These are phyloP conservation scores for Blastobotrys americana DNA, from an alignment of 805 yeast species.

Conservation along the genomic window DNA sequence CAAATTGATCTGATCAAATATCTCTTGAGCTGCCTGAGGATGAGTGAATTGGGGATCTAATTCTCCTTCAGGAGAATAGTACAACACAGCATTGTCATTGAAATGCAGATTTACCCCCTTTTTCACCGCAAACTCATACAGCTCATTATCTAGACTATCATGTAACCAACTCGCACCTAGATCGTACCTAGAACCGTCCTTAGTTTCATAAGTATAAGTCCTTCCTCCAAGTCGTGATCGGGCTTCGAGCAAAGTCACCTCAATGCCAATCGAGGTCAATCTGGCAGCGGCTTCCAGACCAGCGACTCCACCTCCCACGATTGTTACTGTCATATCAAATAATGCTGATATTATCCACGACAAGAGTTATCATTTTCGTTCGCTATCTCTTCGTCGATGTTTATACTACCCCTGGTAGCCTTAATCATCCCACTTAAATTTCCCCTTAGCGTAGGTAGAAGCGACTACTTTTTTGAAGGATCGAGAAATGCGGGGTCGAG, in stretches of 20 bases:
- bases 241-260: constrained; percentile 56
- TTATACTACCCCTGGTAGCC: no score
- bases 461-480: no score
- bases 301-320: constrained; percentile 74
- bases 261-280: constrained; percentile 38
- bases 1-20: constrained; percentile 52
- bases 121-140: constrained; percentile 45
- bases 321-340: constrained; percentile 26
- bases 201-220: constrained; percentile 33
- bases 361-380: no score
- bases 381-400: no score
- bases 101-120: constrained; percentile 32
- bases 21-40: constrained; percentile 44
- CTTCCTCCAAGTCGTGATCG: constrained; percentile 68
- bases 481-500: no score
- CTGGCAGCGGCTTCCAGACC: constrained; percentile 68
- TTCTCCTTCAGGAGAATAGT: constrained; percentile 25
- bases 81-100: constrained; percentile 35
- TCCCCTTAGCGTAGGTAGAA: no score
- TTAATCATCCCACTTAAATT: no score
- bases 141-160: constrained; percentile 61
- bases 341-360: no score
- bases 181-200: constrained; percentile 41
- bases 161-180: constrained; percentile 92
- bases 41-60: constrained; percentile 14